A percentile compares a stretch with the other conserved stretches of the same genome.
These are phyloP conservation scores for Lachnellula subtilissima DNA, from an alignment of 2,329 filamentous ascomycete genomes.

Conservation along the genomic window DNA sequence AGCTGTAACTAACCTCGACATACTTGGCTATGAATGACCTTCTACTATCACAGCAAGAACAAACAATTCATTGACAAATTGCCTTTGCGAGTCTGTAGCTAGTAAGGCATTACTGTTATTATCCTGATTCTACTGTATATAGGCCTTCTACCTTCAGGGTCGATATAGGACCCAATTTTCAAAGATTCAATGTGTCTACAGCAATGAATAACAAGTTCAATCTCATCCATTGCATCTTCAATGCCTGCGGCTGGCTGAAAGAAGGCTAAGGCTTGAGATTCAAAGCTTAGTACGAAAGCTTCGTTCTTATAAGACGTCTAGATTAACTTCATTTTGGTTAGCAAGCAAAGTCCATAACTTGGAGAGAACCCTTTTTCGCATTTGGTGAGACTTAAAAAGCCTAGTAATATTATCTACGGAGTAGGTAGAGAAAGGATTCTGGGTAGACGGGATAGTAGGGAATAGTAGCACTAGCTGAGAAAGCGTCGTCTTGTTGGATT, in stretches of 20 bases:
- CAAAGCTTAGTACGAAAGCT: conserved; percentile 2
- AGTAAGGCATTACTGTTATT: neutral
- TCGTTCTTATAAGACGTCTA: conserved; percentile 3
- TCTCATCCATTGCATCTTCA: conserved; percentile 8
- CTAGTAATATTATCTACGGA: no score
- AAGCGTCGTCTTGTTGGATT: no score
- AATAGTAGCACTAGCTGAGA: no score
- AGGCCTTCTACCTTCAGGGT: neutral
- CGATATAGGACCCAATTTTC: neutral
- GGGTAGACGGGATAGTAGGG: no score
- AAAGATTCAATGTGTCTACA: neutral
- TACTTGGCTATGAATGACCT: no score
- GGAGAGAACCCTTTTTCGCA: no score
- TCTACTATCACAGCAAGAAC: neutral
- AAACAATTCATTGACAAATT: neutral
- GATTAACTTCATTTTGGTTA: neutral
- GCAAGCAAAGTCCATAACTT: neutral
- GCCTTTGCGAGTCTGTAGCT: neutral
- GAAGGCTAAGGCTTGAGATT: conserved; percentile 3
- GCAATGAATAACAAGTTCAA: neutral
- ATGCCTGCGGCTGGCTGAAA: conserved; percentile 3
- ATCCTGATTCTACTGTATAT: neutral
- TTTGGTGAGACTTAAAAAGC: no score
- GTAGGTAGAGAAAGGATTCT: no score
- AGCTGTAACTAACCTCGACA: neutral